phyloP scores from a whole-genome alignment of 257 asterid genomes.

The Solanum neorickii region DNA sequence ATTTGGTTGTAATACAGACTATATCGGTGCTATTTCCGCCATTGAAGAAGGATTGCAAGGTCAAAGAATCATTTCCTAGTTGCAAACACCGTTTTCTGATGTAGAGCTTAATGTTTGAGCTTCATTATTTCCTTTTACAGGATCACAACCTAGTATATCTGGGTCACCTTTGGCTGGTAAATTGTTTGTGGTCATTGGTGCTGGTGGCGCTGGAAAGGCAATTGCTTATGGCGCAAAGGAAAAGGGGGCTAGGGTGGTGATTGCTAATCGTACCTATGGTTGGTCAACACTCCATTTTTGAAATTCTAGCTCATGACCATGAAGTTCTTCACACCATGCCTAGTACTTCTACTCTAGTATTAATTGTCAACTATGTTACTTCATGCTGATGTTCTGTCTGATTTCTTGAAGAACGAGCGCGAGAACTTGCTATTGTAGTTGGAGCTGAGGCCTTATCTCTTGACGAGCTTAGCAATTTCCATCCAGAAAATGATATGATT shows the following conservation, averaged over 20 bases:
- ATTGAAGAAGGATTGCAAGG: constrained; percentile 84
- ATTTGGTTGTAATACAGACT: constrained; percentile 91
- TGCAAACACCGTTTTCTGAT: not conserved
- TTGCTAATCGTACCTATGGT: constrained; percentile 96
- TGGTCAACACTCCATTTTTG: constrained; percentile 10
- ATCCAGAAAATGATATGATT: constrained; percentile 82
- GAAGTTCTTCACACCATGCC: not conserved
- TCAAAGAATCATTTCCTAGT: constrained; percentile 10
- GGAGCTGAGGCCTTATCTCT: constrained; percentile 82
- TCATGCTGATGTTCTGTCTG: not conserved
- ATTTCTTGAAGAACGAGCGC: constrained; percentile 57
- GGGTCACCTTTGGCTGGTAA: constrained; percentile 72
- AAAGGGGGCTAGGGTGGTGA: constrained; percentile 88
- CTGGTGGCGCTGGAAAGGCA: constrained; percentile 99
- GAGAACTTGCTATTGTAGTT: constrained; percentile 63
- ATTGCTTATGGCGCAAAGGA: constrained; percentile 94
- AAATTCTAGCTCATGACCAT: not conserved
- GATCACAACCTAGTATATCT: constrained; percentile 14
- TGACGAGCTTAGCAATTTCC: constrained; percentile 52
- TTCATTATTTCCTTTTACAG: constrained; percentile 18
- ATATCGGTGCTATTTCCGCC: constrained; percentile 86
- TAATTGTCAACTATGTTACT: not conserved
- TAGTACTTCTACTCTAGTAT: not conserved
- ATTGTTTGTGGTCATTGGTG: constrained; percentile 81
- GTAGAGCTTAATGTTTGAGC: not conserved